Evolutionary conservation across 768 basidiomycete species (phyloP).

Genomic region (Boletus fagicola): DNA sequence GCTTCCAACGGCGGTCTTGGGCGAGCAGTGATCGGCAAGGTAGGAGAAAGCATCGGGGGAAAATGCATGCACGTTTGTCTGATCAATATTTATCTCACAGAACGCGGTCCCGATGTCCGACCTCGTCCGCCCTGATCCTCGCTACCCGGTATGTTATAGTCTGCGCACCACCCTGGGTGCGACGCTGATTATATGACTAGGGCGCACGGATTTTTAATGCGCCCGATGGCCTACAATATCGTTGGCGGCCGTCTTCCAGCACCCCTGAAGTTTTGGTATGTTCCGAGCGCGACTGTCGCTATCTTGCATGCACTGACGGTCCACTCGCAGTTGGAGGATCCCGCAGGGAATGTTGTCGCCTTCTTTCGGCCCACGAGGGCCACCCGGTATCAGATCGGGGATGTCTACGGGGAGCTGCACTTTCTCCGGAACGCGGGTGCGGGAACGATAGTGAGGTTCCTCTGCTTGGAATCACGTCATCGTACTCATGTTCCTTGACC

Average conservation of each 20-base stretch:
- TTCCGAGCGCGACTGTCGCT: conserved; percentile 13
- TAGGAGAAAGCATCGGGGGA: conserved; percentile 31
- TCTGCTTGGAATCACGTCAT: conserved; percentile 21
- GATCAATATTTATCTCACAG: conserved; percentile 41
- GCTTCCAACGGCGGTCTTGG: conserved; percentile 78
- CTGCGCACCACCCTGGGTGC: conserved; percentile 8
- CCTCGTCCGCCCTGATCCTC: conserved; percentile 69
- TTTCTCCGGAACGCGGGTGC: conserved; percentile 76
- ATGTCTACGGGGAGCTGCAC: conserved; percentile 83
- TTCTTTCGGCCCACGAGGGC: conserved; percentile 77
- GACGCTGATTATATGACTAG: conserved; percentile 34
- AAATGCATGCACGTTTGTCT: conserved; percentile 16
- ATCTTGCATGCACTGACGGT: conserved; percentile 7
- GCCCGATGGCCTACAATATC: conserved; percentile 77
- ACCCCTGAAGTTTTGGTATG: conserved; percentile 61
- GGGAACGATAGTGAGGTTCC: conserved; percentile 67
- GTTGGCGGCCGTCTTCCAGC: conserved; percentile 70
- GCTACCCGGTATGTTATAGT: conserved; percentile 50
- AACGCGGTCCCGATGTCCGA: conserved; percentile 80
- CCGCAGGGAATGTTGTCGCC: conserved; percentile 65
- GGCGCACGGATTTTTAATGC: conserved; percentile 73
- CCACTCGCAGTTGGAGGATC: conserved; percentile 63
- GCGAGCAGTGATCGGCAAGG: conserved; percentile 84
- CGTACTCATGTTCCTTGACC: conserved; percentile 23
- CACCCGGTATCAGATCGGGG: conserved; percentile 81